A percentile compares a stretch with the other conserved stretches of the same genome.
Evolutionary conservation across 2,329 filamentous ascomycete species (phyloP).

Genomic region (Amphichorda felina): DNA sequence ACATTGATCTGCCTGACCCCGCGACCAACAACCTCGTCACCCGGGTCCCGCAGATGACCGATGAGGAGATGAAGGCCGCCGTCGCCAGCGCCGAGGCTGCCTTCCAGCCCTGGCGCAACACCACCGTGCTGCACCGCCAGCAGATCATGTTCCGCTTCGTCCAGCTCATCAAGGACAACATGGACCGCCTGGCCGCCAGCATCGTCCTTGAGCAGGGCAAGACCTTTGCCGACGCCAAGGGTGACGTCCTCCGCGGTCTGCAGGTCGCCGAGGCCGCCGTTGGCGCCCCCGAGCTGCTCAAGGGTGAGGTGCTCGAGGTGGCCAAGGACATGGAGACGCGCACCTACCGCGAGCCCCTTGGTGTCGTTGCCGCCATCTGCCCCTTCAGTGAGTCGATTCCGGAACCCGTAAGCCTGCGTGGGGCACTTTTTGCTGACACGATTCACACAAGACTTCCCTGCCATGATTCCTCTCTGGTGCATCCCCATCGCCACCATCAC

Average conservation of each 20-base stretch:
- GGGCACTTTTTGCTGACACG: no score
- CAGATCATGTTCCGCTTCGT: constrained; percentile 85
- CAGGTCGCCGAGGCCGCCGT: constrained; percentile 80
- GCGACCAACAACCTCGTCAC: constrained; percentile 80
- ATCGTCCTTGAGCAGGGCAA: constrained; percentile 85
- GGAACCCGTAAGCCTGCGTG: no score
- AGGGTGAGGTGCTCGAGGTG: constrained; percentile 75
- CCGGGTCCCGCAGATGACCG: constrained; percentile 70
- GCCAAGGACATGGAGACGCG: constrained; percentile 85
- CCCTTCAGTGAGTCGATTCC: constrained; percentile 56
- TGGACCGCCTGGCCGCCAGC: constrained; percentile 73
- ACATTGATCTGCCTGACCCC: constrained; percentile 72
- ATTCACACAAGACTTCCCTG: constrained; percentile 68
- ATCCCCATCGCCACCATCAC: constrained; percentile 77
- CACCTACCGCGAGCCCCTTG: constrained; percentile 70
- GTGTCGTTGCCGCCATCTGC: constrained; percentile 74
- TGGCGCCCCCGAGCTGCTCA: constrained; percentile 69
- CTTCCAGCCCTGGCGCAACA: constrained; percentile 62
- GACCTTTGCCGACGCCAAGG: constrained; percentile 72
- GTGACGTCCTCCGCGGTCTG: constrained; percentile 69
- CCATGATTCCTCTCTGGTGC: constrained; percentile 89
- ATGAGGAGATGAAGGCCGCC: constrained; percentile 62
- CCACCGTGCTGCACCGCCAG: constrained; percentile 62
- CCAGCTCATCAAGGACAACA: constrained; percentile 67
- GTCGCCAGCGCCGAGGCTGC: constrained; percentile 67